Evolutionary conservation across 1,284 basidiomycete species (phyloP).

Genomic region (Neonothopanus nambi): DNA sequence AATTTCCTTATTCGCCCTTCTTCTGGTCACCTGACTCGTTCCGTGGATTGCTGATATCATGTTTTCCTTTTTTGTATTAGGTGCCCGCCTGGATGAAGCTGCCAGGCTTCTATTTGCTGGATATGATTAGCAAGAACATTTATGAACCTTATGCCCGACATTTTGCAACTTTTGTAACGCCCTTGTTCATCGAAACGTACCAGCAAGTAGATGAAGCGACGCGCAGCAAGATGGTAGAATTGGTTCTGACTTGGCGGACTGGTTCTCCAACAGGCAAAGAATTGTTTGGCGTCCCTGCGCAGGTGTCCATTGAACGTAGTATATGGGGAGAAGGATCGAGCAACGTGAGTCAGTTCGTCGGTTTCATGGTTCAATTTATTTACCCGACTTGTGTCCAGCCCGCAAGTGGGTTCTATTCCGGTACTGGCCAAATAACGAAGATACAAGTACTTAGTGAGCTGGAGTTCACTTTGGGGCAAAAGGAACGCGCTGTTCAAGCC

Average conservation of each 20-base stretch:
- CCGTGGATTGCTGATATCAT: conserved; percentile 13
- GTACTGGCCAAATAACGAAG: conserved; percentile 55
- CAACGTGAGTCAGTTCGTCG: conserved; percentile 33
- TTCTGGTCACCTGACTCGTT: conserved; percentile 1
- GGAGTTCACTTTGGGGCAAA: conserved; percentile 75
- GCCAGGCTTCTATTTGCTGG: conserved; percentile 92
- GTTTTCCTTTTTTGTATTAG: conserved; percentile 47
- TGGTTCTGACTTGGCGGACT: conserved; percentile 90
- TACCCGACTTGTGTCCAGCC: conserved; percentile 15
- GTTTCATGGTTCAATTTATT: conserved; percentile 3
- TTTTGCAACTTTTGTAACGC: conserved; percentile 76
- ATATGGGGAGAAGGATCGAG: conserved; percentile 64
- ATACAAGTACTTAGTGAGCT: conserved; percentile 79
- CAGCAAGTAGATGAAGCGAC: conserved; percentile 80
- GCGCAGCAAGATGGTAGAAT: conserved; percentile 93
- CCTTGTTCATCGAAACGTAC: conserved; percentile 85
- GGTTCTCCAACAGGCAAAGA: conserved; percentile 79
- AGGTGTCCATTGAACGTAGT: conserved; percentile 74
- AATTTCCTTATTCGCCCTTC: neutral
- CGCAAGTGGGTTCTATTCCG: conserved; percentile 29
- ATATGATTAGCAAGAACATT: conserved; percentile 95
- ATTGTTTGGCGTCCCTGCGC: conserved; percentile 77
- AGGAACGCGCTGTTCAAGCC: conserved; percentile 63
- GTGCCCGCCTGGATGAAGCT: conserved; percentile 92
- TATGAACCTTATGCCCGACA: conserved; percentile 85